Percentiles rank a stretch among this genome's conserved stretches.
These are phyloP conservation scores for Syzygium malaccense DNA, from an alignment of 441 rosid genomes.

Conservation along the genomic window DNA sequence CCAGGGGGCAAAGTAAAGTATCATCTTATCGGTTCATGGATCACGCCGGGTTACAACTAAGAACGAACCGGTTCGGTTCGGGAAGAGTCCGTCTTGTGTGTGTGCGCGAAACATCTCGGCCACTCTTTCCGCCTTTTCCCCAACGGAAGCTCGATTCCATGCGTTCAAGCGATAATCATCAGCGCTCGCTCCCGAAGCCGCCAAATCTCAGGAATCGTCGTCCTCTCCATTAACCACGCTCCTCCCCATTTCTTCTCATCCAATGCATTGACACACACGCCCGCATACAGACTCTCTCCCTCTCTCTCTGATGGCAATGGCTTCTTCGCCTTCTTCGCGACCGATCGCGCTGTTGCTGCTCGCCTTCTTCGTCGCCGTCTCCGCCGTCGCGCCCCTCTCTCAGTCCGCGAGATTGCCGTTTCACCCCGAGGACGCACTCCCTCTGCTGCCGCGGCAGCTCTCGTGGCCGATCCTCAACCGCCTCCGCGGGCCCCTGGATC, in stretches of 20 bases:
- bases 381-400: not conserved
- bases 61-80: not conserved
- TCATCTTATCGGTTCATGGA: not conserved
- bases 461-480: conserved; percentile 5
- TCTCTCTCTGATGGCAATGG: not conserved
- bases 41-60: not conserved
- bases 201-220: not conserved
- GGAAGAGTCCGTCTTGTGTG: no score
- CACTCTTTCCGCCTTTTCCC: not conserved
- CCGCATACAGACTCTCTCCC: not conserved
- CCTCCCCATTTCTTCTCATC: not conserved
- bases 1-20: not conserved
- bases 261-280: not conserved
- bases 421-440: not conserved
- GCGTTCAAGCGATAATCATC: not conserved
- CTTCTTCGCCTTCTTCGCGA: not conserved
- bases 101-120: not conserved
- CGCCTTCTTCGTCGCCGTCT: not conserved
- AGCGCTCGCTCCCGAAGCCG: not conserved
- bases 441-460: conserved; percentile 1
- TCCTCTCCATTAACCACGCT: not conserved
- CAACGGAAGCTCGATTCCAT: not conserved
- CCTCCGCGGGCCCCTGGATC: not conserved
- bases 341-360: not conserved
- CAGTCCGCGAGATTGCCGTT: not conserved